These are phyloP conservation scores for Teunomyces aglyptinius DNA, from an alignment of 805 yeast genomes.

Conservation along the genomic window DNA sequence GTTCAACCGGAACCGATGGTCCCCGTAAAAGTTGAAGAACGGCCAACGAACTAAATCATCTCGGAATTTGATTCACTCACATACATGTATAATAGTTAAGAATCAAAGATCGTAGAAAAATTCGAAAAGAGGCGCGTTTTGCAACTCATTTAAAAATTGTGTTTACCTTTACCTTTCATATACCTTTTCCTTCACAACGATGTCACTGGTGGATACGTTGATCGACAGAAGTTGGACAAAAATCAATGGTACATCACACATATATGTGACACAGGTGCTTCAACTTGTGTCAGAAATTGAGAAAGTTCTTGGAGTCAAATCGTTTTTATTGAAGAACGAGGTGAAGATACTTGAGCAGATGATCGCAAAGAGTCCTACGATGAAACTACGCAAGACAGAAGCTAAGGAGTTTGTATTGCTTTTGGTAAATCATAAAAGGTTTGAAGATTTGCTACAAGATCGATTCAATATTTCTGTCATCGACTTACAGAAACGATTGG, in stretches of 20 bases:
- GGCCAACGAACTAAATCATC: not conserved
- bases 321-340: conserved; percentile 16
- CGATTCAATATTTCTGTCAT: conserved; percentile 10
- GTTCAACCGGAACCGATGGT: not conserved
- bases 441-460: conserved; percentile 20
- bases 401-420: conserved; percentile 23
- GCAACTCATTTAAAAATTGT: conserved; percentile 3
- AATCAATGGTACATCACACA: conserved; percentile 6
- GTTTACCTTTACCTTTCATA: not conserved
- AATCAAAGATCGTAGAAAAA: not conserved
- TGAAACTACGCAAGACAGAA: conserved; percentile 20
- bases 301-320: conserved; percentile 11
- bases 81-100: too few species aligned
- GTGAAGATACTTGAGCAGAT: conserved; percentile 10
- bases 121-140: not conserved
- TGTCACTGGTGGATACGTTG: conserved; percentile 10
- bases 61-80: not conserved
- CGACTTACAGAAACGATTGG: conserved; percentile 8
- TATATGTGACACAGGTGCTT: conserved; percentile 21
- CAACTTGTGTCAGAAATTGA: conserved; percentile 23
- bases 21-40: not conserved
- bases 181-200: not conserved
- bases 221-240: conserved; percentile 10
- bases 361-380: conserved; percentile 9
- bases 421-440: conserved; percentile 17